A percentile compares a stretch with the other conserved stretches of the same genome.
phyloP scores from a whole-genome alignment of 768 basidiomycete genomes.

The Tylopilus sp. region DNA sequence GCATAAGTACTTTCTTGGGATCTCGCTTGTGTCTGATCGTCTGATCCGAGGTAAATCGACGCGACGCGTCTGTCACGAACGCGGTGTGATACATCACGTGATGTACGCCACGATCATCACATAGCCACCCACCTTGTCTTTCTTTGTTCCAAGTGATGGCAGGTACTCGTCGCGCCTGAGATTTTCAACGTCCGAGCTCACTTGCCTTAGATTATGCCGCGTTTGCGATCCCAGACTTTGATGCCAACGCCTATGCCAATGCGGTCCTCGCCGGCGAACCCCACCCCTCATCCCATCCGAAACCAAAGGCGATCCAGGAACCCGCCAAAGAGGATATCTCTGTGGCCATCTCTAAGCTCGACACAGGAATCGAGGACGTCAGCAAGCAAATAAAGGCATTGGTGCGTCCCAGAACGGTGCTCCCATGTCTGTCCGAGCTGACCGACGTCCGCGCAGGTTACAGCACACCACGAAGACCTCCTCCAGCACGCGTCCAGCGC shows the following conservation, averaged over 20 bases:
- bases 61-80: constrained; percentile 27
- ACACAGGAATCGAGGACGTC: constrained; percentile 86
- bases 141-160: constrained; percentile 2
- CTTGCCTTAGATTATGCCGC: constrained; percentile 59
- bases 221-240: constrained; percentile 74
- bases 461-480: constrained; percentile 76
- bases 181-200: background rate
- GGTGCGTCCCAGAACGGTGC: constrained; percentile 41
- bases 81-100: constrained; percentile 31
- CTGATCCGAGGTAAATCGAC: constrained; percentile 2
- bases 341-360: constrained; percentile 83
- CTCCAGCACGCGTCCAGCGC: constrained; percentile 80
- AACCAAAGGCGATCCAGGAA: constrained; percentile 35
- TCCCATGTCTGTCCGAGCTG: background rate
- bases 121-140: constrained; percentile 13
- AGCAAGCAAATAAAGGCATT: constrained; percentile 84
- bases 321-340: constrained; percentile 84
- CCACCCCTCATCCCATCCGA: constrained; percentile 45
- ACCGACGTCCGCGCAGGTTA: constrained; percentile 48
- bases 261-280: constrained; percentile 81
- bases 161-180: constrained; percentile 14
- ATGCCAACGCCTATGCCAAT: constrained; percentile 89
- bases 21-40: background rate
- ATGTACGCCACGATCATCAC: constrained; percentile 10
- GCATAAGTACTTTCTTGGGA: constrained; percentile 20